Base-by-base conservation (phyloP, 2,329 filamentous ascomycete species). In the Sarocladiaceae sp. region DNA sequence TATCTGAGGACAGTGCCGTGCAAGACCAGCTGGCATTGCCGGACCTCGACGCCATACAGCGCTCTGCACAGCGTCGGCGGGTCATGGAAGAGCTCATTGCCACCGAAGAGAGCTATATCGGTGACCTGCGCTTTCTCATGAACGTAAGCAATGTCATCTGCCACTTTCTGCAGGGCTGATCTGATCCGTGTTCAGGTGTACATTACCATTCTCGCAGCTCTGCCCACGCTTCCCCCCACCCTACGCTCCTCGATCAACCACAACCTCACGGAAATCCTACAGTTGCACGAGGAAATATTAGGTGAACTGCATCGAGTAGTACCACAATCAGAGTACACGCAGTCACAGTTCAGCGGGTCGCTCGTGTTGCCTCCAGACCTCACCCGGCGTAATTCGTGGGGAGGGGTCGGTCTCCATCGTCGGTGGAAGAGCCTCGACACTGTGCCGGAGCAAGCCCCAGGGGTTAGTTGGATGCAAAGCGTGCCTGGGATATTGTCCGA, bases 71-170 rank as follows among this genome's bases (percentile, higher is more conserved):
- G 55, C 79, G 93, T 48, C 80, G 88, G 12, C 81, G 83, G 49
- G 81, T 95, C 31, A 65, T 97, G 27, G 86, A 93, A 58, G 93
- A 97, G 64, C 69, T 97, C 42, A 80, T 96, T 48, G 76, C 68
- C 46, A 95, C 90, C 0, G 93, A 97, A 62, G 85, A 93, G 59
- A 80, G 83, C 55, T 97, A 97, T 59, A 82, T 97, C 54, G 80
- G 83, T 13, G 91, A 95, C 55, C 65, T 97, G 47, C 88, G 88
- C 54, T 88, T 93, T 51, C 70, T 97, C 47, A 84, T 85, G 59
- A 89, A 94, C 64, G 90, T 91, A 67, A 58, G 80, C 56, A 32
- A 12, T 7, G 3, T 5, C 21, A 11, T 7, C 12, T 9, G 16
- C 3, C 6, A 44, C 15, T 6, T 7, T 19, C 7, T 21, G 18